Percentiles rank a stretch among this genome's conserved stretches.
These are phyloP conservation scores for Vaccinium darrowii DNA, from an alignment of 148 eudicot species.

Conservation along the genomic window DNA sequence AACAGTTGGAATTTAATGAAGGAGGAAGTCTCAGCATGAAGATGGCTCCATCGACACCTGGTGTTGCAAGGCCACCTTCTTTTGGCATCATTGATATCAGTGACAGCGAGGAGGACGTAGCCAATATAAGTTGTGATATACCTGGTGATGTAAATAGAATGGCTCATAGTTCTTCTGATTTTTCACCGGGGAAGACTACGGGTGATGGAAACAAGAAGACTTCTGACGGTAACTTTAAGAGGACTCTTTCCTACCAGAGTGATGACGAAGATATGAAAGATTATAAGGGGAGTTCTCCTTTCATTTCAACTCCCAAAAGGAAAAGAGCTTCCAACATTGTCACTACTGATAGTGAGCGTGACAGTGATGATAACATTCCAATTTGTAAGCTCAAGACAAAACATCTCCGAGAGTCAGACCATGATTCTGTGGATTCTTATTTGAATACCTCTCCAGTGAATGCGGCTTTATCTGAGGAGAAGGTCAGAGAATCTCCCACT, in stretches of 20 bases:
- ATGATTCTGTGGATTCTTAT: not conserved
- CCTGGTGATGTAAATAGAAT: constrained; percentile 7
- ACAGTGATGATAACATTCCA: constrained; percentile 54
- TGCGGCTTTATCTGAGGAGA: constrained; percentile 18
- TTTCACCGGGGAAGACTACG: not conserved
- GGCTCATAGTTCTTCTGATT: constrained; percentile 13
- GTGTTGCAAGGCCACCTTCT: constrained; percentile 22
- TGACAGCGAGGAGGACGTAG: constrained; percentile 55
- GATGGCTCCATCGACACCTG: constrained; percentile 63
- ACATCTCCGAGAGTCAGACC: constrained; percentile 14
- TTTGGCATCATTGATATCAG: constrained; percentile 32
- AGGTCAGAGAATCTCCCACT: constrained; percentile 5
- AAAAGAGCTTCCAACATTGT: constrained; percentile 51
- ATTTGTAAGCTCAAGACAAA: constrained; percentile 41
- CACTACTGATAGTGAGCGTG: constrained; percentile 52
- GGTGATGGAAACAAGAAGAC: constrained; percentile 11
- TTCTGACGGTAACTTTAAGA: constrained; percentile 11
- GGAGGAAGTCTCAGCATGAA: constrained; percentile 33
- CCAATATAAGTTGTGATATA: constrained; percentile 1
- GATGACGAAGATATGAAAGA: constrained; percentile 22
- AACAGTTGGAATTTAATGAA: constrained; percentile 33
- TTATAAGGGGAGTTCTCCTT: constrained; percentile 17
- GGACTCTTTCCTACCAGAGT: constrained; percentile 8
- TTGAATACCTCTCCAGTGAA: not conserved
- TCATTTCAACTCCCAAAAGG: constrained; percentile 34